phyloP scores from a whole-genome alignment of 495 filamentous ascomycete species.

The Xylona heveae region DNA sequence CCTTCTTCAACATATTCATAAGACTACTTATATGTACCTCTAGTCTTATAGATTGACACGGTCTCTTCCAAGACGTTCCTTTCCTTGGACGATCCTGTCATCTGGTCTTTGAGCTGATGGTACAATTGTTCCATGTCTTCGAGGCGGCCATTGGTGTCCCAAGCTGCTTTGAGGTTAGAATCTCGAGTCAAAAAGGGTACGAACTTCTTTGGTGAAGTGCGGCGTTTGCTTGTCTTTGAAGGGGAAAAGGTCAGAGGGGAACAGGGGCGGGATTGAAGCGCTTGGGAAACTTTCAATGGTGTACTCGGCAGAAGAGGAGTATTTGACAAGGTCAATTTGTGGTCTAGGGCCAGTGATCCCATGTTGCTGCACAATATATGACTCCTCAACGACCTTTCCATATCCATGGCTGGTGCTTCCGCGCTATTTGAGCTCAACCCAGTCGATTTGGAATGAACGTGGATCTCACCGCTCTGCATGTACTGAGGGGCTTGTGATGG shows the following conservation, averaged over 20 bases:
- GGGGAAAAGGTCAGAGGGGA: slow-evolving; percentile 2
- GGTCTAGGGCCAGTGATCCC: neutral
- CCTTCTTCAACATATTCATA: neutral
- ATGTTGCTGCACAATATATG: neutral
- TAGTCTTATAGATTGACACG: slow-evolving; percentile 44
- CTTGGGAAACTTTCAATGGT: too few relatives aligned
- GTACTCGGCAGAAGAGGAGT: slow-evolving; percentile 11
- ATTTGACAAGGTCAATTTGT: neutral
- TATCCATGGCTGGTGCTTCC: too few relatives aligned
- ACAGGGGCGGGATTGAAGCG: too few relatives aligned
- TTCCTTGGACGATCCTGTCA: slow-evolving; percentile 37
- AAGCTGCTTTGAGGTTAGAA: slow-evolving; percentile 38
- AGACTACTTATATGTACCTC: slow-evolving; percentile 54
- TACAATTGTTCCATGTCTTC: slow-evolving; percentile 43
- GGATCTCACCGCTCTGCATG: slow-evolving; percentile 10
- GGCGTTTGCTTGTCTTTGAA: slow-evolving; percentile 9
- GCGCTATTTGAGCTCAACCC: slow-evolving; percentile 6
- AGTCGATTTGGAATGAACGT: slow-evolving; percentile 5
- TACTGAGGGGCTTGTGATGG: slow-evolving; percentile 1
- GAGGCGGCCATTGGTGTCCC: slow-evolving; percentile 47
- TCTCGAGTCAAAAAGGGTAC: slow-evolving; percentile 43
- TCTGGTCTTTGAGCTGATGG: slow-evolving; percentile 32
- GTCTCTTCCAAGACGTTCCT: slow-evolving; percentile 43
- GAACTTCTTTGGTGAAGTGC: slow-evolving; percentile 17
- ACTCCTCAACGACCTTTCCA: too few relatives aligned